Base-by-base conservation (phyloP, 2,329 filamentous ascomycete genomes). In the Scolecobasidium constrictum region DNA sequence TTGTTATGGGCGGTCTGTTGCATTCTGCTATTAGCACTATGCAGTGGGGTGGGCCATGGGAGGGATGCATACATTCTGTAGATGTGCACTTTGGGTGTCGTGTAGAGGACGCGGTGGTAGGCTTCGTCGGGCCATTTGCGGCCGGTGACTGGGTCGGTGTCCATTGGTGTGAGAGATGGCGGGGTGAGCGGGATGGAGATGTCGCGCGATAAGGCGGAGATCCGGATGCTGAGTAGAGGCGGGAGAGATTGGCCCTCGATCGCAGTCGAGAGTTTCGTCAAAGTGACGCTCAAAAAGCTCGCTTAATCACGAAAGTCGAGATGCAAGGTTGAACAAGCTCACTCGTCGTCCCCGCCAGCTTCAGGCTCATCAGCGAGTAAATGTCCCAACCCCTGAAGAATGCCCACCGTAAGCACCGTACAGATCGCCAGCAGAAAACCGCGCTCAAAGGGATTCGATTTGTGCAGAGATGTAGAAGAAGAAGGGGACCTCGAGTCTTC, bases 21-120 rank as follows among this genome's bases (percentile, higher is more conserved):
- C n/a, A n/a, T n/a, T n/a, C n/a, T n/a, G n/a, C n/a, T n/a, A n/a
- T n/a, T n/a, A n/a, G n/a, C n/a, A n/a, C n/a, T n/a, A n/a, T n/a
- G n/a, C n/a, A n/a, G n/a, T n/a, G n/a, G n/a, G n/a, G n/a, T n/a
- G n/a, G n/a, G n/a, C n/a, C n/a, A n/a, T n/a, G n/a, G n/a, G n/a
- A n/a, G n/a, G n/a, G n/a, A n/a, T n/a, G n/a, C n/a, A n/a, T n/a
- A n/a, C n/a, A 93, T 87, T 56, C 82, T 78, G 72, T 94, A 94
- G 68, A 94, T 75, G 67, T 93, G 85, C 49, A 92, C 81, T 50
- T 73, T 69, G 54, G 72, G 67, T 49, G 80, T 76, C 59, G 87
- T 68, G 73, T 86, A 88, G 60, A 93, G 81, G 58, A 92, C 71
- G 59, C 86, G 81, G 64, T 92, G 84, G 64, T 93, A 90, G 53